Conservation (phyloP, 2,329 filamentous ascomycete genomes). For the Exophiala aquamarina region DNA sequence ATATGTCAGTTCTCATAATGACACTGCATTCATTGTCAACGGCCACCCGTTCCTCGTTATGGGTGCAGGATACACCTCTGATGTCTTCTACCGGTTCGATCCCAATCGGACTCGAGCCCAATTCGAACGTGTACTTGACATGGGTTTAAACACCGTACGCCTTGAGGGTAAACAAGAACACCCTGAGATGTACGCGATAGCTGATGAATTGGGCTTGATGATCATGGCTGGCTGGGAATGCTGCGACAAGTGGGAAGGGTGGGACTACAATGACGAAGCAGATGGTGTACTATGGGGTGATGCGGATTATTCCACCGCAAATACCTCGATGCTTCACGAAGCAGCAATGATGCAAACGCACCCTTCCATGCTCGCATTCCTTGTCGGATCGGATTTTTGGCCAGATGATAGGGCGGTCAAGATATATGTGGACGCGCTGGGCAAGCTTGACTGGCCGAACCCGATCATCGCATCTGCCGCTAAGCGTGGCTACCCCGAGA, state of each 20-base stretch:
- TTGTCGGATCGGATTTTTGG: conserved; percentile 65
- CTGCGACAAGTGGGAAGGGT: conserved; percentile 68
- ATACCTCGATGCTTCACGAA: conserved; percentile 59
- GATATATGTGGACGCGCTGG: conserved; percentile 54
- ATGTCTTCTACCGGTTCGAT: conserved; percentile 63
- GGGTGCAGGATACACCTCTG: conserved; percentile 60
- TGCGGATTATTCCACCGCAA: conserved; percentile 56
- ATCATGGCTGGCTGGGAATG: conserved; percentile 65
- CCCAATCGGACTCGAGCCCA: conserved; percentile 48
- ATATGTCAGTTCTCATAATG: conserved; percentile 52
- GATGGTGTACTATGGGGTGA: conserved; percentile 49
- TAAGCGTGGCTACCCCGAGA: conserved; percentile 53
- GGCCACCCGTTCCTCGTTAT: conserved; percentile 59
- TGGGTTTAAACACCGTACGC: conserved; percentile 64
- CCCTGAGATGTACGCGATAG: conserved; percentile 58
- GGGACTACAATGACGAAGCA: conserved; percentile 60
- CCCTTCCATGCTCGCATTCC: conserved; percentile 58
- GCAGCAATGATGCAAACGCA: conserved; percentile 60
- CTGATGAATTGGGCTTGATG: conserved; percentile 62
- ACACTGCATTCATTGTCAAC: conserved; percentile 59
- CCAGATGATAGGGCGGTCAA: conserved; percentile 57
- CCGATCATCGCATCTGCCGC: conserved; percentile 60
- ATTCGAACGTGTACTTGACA: conserved; percentile 56
- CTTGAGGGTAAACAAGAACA: conserved; percentile 67
- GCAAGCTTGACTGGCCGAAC: conserved; percentile 54